Evolutionary conservation across 179 eudicot genomes (phyloP).

Genomic region (Spergularia azorica): DNA sequence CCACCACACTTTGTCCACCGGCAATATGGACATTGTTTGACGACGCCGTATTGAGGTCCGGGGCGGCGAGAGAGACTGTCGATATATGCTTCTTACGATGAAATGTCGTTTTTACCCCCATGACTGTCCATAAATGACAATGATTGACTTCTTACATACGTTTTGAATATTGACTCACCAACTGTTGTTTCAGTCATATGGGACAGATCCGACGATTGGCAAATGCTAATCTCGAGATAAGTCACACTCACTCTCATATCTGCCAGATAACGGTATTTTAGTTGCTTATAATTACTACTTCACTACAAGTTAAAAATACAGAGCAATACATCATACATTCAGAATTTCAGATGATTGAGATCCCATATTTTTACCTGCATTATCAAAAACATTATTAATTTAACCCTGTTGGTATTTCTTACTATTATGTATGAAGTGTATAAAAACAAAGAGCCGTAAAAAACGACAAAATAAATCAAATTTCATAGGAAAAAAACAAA

Average conservation of each 20-base stretch:
- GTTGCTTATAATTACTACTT: neutral
- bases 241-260: neutral
- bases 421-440: too few relatives aligned
- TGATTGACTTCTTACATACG: neutral
- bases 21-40: too few relatives aligned
- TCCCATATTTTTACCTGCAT: neutral
- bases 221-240: conserved; percentile 9
- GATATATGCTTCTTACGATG: too few relatives aligned
- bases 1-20: too few relatives aligned
- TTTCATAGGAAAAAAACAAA: conserved; percentile 2
- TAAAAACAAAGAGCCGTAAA: too few relatives aligned
- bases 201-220: neutral
- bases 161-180: neutral
- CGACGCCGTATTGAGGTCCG: too few relatives aligned
- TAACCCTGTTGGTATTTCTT: neutral
- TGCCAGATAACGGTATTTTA: neutral
- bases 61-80: too few relatives aligned
- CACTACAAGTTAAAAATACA: neutral
- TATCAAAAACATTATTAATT: neutral
- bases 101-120: too few relatives aligned
- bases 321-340: neutral
- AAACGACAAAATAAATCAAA: neutral
- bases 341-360: neutral
- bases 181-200: neutral
- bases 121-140: too few relatives aligned